A percentile compares a stretch with the other conserved stretches of the same genome.
These are phyloP conservation scores for Trichoderma aggressivum DNA, from an alignment of 2,329 filamentous ascomycete species.

Conservation along the genomic window DNA sequence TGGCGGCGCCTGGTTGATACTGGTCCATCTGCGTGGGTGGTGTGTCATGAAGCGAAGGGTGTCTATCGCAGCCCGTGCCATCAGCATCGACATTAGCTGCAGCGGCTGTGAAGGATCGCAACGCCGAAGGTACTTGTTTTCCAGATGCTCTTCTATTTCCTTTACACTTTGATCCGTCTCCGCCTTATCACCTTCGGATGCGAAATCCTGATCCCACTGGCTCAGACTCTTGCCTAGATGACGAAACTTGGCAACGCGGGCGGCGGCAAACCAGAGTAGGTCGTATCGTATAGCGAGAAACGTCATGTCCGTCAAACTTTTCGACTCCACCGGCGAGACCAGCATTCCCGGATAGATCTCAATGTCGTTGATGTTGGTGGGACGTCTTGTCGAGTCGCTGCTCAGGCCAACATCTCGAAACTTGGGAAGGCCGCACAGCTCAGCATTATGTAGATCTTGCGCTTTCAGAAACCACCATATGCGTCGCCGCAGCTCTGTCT, in stretches of 20 bases:
- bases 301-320: background rate
- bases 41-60: constrained; percentile 7
- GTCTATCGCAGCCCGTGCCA: constrained; percentile 4
- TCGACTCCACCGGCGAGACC: background rate
- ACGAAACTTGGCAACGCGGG: constrained; percentile 2
- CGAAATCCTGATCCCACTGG: background rate
- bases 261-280: background rate
- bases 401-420: constrained; percentile 2
- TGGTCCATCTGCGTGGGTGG: constrained; percentile 3
- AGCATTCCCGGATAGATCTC: background rate
- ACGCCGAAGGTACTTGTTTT: background rate
- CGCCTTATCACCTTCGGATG: background rate
- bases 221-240: background rate
- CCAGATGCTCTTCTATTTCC: background rate
- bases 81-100: background rate
- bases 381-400: background rate
- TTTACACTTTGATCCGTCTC: background rate
- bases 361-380: background rate
- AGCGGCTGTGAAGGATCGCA: constrained; percentile 2
- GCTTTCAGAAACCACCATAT: constrained; percentile 2
- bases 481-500: background rate
- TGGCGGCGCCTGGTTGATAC: constrained; percentile 2
- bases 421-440: constrained; percentile 4
- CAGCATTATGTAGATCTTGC: background rate
- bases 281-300: constrained; percentile 7